These are phyloP conservation scores for Litchi chinensis DNA, from an alignment of 345 rosid species.

Conservation along the genomic window DNA sequence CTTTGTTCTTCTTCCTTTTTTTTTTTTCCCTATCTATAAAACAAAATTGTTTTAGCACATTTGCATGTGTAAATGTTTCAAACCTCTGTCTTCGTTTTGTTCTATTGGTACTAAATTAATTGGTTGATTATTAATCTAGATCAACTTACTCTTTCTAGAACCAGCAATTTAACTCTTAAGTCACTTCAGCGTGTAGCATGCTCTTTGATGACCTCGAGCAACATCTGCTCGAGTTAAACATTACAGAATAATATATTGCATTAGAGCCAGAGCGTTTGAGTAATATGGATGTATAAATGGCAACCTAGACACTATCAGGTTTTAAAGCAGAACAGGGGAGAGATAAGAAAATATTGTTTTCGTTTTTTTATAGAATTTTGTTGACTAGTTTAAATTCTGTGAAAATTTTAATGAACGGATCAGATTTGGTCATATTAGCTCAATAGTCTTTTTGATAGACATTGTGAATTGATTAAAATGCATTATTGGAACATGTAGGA, in stretches of 20 bases:
- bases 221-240: not conserved
- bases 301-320: not conserved
- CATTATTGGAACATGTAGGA: constrained; percentile 53
- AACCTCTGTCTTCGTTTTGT: not conserved
- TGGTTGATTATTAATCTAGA: not conserved
- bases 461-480: constrained; percentile 19
- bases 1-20: not conserved
- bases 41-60: not conserved
- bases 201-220: constrained; percentile 2
- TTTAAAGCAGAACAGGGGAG: not conserved
- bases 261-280: not conserved
- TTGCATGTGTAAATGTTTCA: not conserved
- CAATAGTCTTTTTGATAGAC: not conserved
- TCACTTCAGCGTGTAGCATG: not conserved
- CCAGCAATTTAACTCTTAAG: not conserved
- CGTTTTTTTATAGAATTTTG: not conserved
- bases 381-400: not conserved
- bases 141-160: not conserved
- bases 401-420: not conserved
- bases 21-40: not conserved
- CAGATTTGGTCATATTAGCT: not conserved
- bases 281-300: not conserved
- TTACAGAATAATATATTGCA: not conserved
- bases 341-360: not conserved
- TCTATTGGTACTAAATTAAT: constrained; percentile 6